These are phyloP conservation scores for Aspergillus ustus DNA, from an alignment of 2,329 filamentous ascomycete genomes.

Conservation along the genomic window DNA sequence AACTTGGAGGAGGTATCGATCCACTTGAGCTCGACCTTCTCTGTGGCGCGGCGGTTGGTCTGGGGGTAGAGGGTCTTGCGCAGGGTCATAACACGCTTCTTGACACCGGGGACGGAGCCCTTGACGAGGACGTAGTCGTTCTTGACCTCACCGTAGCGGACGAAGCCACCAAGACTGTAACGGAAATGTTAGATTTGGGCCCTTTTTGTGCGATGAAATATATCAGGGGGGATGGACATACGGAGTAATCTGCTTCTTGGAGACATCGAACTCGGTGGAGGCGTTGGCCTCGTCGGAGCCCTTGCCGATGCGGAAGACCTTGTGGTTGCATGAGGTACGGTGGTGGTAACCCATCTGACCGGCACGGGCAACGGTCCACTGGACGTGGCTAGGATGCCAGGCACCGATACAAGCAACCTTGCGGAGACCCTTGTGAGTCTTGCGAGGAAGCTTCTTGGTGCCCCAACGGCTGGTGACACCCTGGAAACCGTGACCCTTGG, in stretches of 20 bases:
- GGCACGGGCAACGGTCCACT: conserved; percentile 99
- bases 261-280: conserved; percentile 92
- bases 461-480: conserved; percentile 99
- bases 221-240: conserved; percentile 68
- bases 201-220: background rate
- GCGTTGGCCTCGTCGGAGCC: conserved; percentile 88
- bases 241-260: conserved; percentile 99
- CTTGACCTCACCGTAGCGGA: conserved; percentile 98
- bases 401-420: conserved; percentile 99
- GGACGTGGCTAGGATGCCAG: conserved; percentile 99
- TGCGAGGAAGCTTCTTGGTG: conserved; percentile 99
- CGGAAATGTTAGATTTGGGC: conserved; percentile 41
- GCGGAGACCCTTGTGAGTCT: conserved; percentile 99
- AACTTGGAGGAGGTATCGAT: conserved; percentile 99
- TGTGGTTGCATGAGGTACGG: conserved; percentile 99
- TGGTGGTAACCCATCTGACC: conserved; percentile 99
- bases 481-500: conserved; percentile 98
- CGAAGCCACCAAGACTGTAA: conserved; percentile 92
- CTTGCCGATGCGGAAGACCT: conserved; percentile 98
- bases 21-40: conserved; percentile 99
- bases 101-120: conserved; percentile 95
- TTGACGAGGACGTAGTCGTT: conserved; percentile 99
- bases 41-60: conserved; percentile 91
- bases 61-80: conserved; percentile 98
- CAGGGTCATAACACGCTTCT: conserved; percentile 99